Evolutionary conservation across 805 yeast genomes (phyloP), one percentile per base, ranked within the genome.

Genomic region (Naumovozyma castellii): DNA sequence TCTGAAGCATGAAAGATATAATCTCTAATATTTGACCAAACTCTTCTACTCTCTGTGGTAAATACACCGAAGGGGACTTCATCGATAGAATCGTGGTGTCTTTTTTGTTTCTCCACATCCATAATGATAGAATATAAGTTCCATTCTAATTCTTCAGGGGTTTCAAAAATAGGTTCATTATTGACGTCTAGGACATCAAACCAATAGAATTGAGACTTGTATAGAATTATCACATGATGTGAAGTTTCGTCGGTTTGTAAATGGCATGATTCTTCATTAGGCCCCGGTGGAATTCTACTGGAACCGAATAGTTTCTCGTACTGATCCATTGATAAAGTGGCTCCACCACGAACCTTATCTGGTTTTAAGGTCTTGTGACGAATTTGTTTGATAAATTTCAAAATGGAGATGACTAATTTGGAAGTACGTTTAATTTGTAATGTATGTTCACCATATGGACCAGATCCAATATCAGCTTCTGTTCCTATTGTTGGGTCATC

Each of bases 201-300:
- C 95, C 96, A 87, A 64, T 87, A 87, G 60, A 86, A 84, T 61
- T 87, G 95, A 2, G 94, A 83, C 53, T 83, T 79, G 45, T 85
- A 78, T 58, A 85, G 65, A 13, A 87, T 88, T 8, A 86, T 80
- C 29, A 87, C 76, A 59, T 87, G 96, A 52, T 78, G 82, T 1
- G 92, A 78, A 8, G 76, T 67, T 5, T 70, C 57, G 59, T 84
- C 95, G 1, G 84, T 74, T 61, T 86, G 95, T 78, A 87, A 77
- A 41, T 83, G 76, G 60, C 97, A 87, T 1, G 64, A 54, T 16
- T 46, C 41, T 32, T 50, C 54, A 3, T 94, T 94, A 2, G 75
- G 70, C 17, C 72, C 69, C 1, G 92, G 80, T 35, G 97, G 95
- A 45, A 87, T 81, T 56, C 97, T 70, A 2, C 94, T 73, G 19